Evolutionary conservation across 2,329 filamentous ascomycete genomes (phyloP), one percentile per base, ranked within the genome.

Genomic region (Pestalotiopsis sp.): DNA sequence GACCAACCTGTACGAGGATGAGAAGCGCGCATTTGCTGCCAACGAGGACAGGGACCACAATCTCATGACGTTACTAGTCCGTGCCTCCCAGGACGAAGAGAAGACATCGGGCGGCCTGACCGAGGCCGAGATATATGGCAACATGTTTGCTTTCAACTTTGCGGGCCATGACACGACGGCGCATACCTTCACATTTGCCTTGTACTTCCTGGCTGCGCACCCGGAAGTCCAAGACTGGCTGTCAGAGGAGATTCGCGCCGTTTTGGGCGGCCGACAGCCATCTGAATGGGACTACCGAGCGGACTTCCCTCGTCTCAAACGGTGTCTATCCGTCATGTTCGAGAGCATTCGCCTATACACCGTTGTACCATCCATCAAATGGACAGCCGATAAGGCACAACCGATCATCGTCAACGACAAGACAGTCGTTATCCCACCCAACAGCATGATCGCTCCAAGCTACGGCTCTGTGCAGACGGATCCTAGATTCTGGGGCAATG

Each of bases 81-180:
- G 67, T 52, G 58, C 56, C 11, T 60, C 41, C 14, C 72, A 71
- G 1, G 69, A 76, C 4, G 72, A 70, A 0, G 60, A 70, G 2
- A 69, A 73, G 9, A 72, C 76, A 31, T 45, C 38, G 23, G 23
- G 39, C 4, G 62, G 62, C 12, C 27, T 65, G 4, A 65, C 38
- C 11, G 62, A 72, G 75, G 17, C 71, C 72, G 13, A 65, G 27
- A 65, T 65, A 45, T 65, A 49, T 31, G 75, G 76, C 2, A 76
- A 78, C 41, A 70, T 77, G 23, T 78, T 78, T 56, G 70, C 77
- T 11, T 70, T 76, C 66, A 77, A 76, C 58, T 77, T 77, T n/a
- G 75, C 75, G 1, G 76, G 76, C 27, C 72, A 78, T 45, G 75
- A 78, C 52, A 77, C 76, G 2, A 76, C 75, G 2, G 74, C 75